Conservation (phyloP, 73 alveolate genomes). For the Paramecium biaurelia region DNA sequence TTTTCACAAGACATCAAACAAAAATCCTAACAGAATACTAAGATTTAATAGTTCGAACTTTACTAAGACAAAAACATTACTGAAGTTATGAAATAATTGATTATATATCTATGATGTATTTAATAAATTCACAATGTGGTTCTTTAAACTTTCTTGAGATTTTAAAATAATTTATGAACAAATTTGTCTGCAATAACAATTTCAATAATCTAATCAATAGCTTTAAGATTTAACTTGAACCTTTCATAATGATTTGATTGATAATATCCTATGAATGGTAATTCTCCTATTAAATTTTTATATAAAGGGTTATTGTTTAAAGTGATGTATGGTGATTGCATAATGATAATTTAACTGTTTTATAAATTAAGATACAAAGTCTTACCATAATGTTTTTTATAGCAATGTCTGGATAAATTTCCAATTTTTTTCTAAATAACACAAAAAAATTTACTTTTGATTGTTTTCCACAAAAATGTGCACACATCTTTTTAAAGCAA, state of each 20-base stretch:
- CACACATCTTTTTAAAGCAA: background rate
- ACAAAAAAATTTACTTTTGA: background rate
- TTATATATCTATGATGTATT: background rate
- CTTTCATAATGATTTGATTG: background rate
- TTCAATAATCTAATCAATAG: background rate
- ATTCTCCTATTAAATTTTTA: background rate
- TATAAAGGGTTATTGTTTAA: background rate
- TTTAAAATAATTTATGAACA: background rate
- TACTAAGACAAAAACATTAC: background rate
- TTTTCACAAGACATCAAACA: background rate
- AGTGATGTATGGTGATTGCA: background rate
- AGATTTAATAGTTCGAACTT: background rate
- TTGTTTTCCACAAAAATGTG: background rate
- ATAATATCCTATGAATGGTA: background rate
- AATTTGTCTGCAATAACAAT: background rate
- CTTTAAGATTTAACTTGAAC: background rate
- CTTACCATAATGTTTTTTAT: background rate
- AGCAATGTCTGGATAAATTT: background rate
- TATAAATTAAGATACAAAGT: background rate
- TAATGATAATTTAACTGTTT: background rate
- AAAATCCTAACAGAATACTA: background rate
- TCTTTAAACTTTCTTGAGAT: background rate
- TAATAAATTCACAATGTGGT: background rate
- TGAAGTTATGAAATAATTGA: background rate
- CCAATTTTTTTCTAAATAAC: background rate